Percentiles rank a stretch among this genome's conserved stretches.
These are phyloP conservation scores for Pulveroboletus sp. DNA, from an alignment of 768 basidiomycete genomes.

Conservation along the genomic window DNA sequence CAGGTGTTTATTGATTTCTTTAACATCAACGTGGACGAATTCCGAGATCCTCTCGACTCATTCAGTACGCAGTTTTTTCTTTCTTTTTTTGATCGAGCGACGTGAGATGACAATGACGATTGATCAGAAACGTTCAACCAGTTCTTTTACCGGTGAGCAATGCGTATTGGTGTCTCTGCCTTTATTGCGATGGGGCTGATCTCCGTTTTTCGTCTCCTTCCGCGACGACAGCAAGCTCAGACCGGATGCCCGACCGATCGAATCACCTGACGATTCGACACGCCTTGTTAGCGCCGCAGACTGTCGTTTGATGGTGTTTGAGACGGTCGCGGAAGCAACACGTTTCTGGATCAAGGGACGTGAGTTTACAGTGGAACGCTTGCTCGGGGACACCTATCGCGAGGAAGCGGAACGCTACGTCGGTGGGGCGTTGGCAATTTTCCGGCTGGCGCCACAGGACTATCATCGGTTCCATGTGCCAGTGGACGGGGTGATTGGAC, in stretches of 20 bases:
- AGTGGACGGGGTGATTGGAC: conserved; percentile 79
- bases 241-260: conserved; percentile 70
- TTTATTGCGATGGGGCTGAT: background rate
- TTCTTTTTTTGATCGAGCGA: background rate
- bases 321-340: conserved; percentile 80
- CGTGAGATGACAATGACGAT: background rate
- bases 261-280: conserved; percentile 65
- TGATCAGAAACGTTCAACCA: conserved; percentile 81
- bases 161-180: background rate
- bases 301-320: conserved; percentile 94
- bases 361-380: conserved; percentile 76
- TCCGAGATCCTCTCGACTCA: conserved; percentile 73
- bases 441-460: conserved; percentile 89
- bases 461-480: conserved; percentile 93
- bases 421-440: conserved; percentile 84
- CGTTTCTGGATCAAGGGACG: conserved; percentile 95
- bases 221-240: conserved; percentile 68
- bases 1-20: conserved; percentile 88
- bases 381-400: conserved; percentile 78
- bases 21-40: conserved; percentile 75
- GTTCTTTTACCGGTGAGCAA: conserved; percentile 71
- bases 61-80: conserved; percentile 57
- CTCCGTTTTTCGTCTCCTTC: background rate
- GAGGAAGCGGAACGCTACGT: conserved; percentile 63
- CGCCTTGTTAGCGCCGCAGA: conserved; percentile 89